A percentile compares a stretch with the other conserved stretches of the same genome.
Conservation (phyloP, 768 basidiomycete genomes). For the Auricularia sp. region DNA sequence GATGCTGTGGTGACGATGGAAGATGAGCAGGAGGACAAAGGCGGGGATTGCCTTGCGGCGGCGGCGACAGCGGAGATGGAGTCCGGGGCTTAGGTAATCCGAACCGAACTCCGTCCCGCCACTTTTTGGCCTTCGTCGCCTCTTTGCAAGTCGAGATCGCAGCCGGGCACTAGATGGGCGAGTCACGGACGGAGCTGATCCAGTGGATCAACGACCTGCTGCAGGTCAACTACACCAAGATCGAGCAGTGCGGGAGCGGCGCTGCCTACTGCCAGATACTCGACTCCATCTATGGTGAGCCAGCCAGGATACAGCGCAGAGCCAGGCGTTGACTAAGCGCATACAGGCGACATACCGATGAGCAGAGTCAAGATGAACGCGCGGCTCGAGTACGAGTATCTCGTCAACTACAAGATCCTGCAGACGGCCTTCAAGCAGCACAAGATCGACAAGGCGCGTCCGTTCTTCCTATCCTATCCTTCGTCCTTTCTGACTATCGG, state of each 20-base stretch:
- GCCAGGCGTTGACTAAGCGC: not conserved
- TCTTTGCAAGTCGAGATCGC: too few species aligned
- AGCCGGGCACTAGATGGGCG: constrained; percentile 34
- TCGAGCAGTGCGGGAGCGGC: constrained; percentile 86
- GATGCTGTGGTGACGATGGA: too few species aligned
- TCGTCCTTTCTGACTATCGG: not conserved
- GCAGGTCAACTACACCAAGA: constrained; percentile 81
- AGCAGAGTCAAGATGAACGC: constrained; percentile 89
- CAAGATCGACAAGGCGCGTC: constrained; percentile 83
- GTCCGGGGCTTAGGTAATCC: too few species aligned
- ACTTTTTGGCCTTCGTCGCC: too few species aligned
- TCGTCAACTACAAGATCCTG: constrained; percentile 92
- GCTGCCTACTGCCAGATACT: constrained; percentile 92
- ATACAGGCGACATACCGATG: constrained; percentile 85
- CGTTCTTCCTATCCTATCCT: constrained; percentile 1
- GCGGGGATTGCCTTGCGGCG: too few species aligned
- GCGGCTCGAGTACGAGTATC: constrained; percentile 90
- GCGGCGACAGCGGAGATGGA: too few species aligned
- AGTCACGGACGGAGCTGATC: constrained; percentile 79
- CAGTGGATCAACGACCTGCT: constrained; percentile 93
- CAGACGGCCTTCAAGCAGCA: constrained; percentile 87
- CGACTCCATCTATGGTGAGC: constrained; percentile 85
- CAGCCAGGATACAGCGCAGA: too few species aligned
- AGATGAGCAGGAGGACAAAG: too few species aligned
- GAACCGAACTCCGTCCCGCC: too few species aligned